A percentile compares a stretch with the other conserved stretches of the same genome.
Conservation (phyloP, 2,329 filamentous ascomycete genomes). For the Curvularia spicifera region DNA sequence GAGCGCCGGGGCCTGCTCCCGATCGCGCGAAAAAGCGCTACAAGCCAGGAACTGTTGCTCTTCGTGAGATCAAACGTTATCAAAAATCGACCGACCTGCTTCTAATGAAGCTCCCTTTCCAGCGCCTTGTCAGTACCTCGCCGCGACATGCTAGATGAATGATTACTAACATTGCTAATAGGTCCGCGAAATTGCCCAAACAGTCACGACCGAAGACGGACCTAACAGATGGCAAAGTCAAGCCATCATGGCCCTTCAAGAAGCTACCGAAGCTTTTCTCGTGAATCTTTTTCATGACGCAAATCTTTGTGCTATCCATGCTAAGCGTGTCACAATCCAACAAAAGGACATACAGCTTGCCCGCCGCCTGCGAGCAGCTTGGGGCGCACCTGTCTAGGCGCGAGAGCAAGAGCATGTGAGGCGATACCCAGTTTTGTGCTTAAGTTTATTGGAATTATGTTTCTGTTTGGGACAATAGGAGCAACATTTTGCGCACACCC, state of each 20-base stretch:
- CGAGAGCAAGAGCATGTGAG: background rate
- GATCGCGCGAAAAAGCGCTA: constrained; percentile 50
- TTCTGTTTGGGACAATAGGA: background rate
- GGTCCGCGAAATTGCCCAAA: constrained; percentile 70
- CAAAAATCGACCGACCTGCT: constrained; percentile 97
- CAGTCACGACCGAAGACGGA: constrained; percentile 70
- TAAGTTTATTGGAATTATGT: background rate
- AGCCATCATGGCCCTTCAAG: constrained; percentile 95
- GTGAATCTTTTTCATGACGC: constrained; percentile 98
- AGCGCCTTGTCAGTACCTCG: constrained; percentile 72
- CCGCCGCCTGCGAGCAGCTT: constrained; percentile 85
- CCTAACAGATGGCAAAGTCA: constrained; percentile 85
- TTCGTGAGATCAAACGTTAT: constrained; percentile 98
- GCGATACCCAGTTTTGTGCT: constrained; percentile 19
- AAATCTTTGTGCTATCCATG: constrained; percentile 98
- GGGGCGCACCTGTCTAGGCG: constrained; percentile 49
- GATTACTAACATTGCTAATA: constrained; percentile 67
- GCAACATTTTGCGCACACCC: background rate
- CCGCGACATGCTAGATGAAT: no score
- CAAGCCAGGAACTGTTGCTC: constrained; percentile 80
- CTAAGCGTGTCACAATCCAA: constrained; percentile 99
- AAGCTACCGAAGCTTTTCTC: constrained; percentile 98
- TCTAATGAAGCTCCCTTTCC: constrained; percentile 97
- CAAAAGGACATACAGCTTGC: constrained; percentile 97
- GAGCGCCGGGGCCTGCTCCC: constrained; percentile 44